These are phyloP conservation scores for Erodium texanum DNA, from an alignment of 441 rosid species.

Conservation along the genomic window DNA sequence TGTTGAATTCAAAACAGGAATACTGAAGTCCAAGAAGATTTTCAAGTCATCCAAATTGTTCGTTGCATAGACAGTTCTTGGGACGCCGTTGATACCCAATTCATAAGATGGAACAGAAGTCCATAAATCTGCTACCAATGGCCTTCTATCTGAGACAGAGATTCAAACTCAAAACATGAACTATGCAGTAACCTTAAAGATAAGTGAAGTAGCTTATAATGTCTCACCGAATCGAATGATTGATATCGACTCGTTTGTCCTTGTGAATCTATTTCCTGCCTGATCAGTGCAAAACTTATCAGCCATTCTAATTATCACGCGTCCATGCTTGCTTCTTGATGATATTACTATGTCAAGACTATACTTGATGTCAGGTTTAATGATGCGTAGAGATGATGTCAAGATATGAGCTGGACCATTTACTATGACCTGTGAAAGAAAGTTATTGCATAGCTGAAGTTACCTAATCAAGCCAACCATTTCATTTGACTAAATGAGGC, in stretches of 20 bases:
- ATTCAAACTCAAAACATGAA: slow-evolving; percentile 2
- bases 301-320: slow-evolving; percentile 32
- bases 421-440: slow-evolving; percentile 28
- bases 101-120: slow-evolving; percentile 41
- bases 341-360: slow-evolving; percentile 29
- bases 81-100: slow-evolving; percentile 33
- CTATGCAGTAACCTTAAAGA: slow-evolving; percentile 6
- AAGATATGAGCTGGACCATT: slow-evolving; percentile 36
- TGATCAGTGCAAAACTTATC: slow-evolving; percentile 36
- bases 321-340: slow-evolving; percentile 21
- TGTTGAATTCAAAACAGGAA: slow-evolving; percentile 41
- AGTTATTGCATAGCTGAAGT: not conserved
- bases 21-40: slow-evolving; percentile 45
- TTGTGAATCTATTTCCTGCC: slow-evolving; percentile 45
- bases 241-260: slow-evolving; percentile 33
- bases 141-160: slow-evolving; percentile 43
- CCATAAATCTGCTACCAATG: slow-evolving; percentile 46
- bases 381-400: slow-evolving; percentile 27
- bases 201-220: slow-evolving; percentile 1
- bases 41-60: slow-evolving; percentile 31
- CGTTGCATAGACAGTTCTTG: slow-evolving; percentile 43
- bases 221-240: slow-evolving; percentile 44
- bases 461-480: not conserved
- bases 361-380: slow-evolving; percentile 28
- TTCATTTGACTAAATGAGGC: not conserved